Evolutionary conservation across 495 filamentous ascomycete species (phyloP).

Genomic region (Penicillium taxi): DNA sequence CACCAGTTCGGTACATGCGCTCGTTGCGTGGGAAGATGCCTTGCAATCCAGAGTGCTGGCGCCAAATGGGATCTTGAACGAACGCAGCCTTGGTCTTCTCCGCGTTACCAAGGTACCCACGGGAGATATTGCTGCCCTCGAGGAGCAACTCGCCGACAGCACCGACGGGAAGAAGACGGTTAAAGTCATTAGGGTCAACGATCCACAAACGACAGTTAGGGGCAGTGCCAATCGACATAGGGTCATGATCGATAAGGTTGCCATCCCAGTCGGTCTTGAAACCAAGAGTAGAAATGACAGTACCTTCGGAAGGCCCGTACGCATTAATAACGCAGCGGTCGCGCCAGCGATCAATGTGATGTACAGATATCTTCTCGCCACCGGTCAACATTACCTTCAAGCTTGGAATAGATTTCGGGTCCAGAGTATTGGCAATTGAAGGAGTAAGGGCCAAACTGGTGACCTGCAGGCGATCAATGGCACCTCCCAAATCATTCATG

Average conservation of each 20-base stretch:
- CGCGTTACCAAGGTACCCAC: constrained; percentile 50
- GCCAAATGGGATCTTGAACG: constrained; percentile 48
- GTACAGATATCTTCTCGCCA: constrained; percentile 49
- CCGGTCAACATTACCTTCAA: constrained; percentile 43
- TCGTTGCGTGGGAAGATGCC: constrained; percentile 20
- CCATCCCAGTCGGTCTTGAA: constrained; percentile 33
- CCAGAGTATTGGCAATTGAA: constrained; percentile 39
- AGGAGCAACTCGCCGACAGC: constrained; percentile 57
- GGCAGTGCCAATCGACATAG: constrained; percentile 33
- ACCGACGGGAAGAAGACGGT: constrained; percentile 52
- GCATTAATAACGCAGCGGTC: constrained; percentile 41
- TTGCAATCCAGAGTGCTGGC: constrained; percentile 14
- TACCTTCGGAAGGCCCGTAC: constrained; percentile 50
- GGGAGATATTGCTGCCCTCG: constrained; percentile 54
- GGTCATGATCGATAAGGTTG: constrained; percentile 33
- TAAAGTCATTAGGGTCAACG: constrained; percentile 48
- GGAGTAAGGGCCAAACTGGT: constrained; percentile 37
- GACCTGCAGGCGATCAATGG: constrained; percentile 33
- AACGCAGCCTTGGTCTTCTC: constrained; percentile 51
- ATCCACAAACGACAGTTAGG: constrained; percentile 47
- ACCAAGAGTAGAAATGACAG: constrained; percentile 38
- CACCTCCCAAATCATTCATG: constrained; percentile 37
- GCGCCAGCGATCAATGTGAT: constrained; percentile 35
- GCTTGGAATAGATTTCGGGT: constrained; percentile 40
- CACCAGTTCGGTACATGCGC: constrained; percentile 43